Evolutionary conservation across 2,329 filamentous ascomycete species (phyloP).

Genomic region (Beauveria sp.): DNA sequence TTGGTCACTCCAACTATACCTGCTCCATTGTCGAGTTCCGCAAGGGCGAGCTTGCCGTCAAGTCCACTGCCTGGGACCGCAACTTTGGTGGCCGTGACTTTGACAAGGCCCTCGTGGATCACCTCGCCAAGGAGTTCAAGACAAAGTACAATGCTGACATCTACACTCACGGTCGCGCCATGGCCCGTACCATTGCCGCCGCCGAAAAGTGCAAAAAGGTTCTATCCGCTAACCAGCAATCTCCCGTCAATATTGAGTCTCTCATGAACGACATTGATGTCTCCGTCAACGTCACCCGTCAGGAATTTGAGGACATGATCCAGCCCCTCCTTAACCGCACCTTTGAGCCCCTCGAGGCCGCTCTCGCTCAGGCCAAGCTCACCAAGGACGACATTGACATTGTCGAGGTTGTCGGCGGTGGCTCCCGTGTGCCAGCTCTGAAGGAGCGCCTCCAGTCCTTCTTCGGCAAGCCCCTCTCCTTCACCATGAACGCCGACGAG

Average conservation of each 20-base stretch:
- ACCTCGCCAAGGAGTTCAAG: slow-evolving; percentile 93
- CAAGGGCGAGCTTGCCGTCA: slow-evolving; percentile 93
- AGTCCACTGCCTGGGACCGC: slow-evolving; percentile 85
- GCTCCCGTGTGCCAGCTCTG: slow-evolving; percentile 84
- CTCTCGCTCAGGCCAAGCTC: slow-evolving; percentile 87
- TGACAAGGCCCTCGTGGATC: slow-evolving; percentile 88
- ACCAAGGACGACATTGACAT: slow-evolving; percentile 86
- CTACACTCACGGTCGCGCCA: slow-evolving; percentile 79
- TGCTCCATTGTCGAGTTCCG: slow-evolving; percentile 90
- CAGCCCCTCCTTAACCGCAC: slow-evolving; percentile 76
- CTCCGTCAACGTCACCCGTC: slow-evolving; percentile 77
- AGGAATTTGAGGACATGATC: slow-evolving; percentile 88
- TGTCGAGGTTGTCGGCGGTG: slow-evolving; percentile 90
- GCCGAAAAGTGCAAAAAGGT: slow-evolving; percentile 99
- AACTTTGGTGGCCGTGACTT: slow-evolving; percentile 98
- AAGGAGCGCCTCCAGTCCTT: slow-evolving; percentile 85
- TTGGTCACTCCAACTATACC: slow-evolving; percentile 95
- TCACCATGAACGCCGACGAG: slow-evolving; percentile 97
- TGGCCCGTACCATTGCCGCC: slow-evolving; percentile 75
- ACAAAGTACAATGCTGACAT: slow-evolving; percentile 98
- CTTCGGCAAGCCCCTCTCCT: slow-evolving; percentile 89
- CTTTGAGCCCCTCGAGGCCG: slow-evolving; percentile 74
- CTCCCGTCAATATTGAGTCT: slow-evolving; percentile 93
- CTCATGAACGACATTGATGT: slow-evolving; percentile 98
- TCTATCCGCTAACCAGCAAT: slow-evolving; percentile 86